Evolutionary conservation across 306 rosid genomes (phyloP).

Genomic region (Senna siamea): DNA sequence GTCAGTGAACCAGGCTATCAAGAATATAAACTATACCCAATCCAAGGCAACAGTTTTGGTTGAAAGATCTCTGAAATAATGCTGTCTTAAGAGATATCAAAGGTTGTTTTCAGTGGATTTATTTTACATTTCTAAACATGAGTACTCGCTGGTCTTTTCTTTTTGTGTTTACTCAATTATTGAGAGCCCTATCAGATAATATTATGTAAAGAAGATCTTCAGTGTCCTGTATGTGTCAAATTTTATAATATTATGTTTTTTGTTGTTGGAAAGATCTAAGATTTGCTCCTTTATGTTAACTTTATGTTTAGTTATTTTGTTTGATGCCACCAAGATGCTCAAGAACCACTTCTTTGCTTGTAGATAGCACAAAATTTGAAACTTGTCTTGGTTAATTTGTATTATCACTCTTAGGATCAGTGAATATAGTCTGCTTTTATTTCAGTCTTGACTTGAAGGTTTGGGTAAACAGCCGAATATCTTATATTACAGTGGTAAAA

Average conservation of each 20-base stretch:
- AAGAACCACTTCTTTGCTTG: background rate
- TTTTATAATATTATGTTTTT: background rate
- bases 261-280: background rate
- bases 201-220: background rate
- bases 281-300: background rate
- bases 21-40: slow-evolving; percentile 28
- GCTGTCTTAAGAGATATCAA: slow-evolving; percentile 17
- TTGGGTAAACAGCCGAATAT: slow-evolving; percentile 17
- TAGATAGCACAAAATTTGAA: too few relatives aligned
- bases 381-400: too few relatives aligned
- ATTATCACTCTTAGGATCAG: background rate
- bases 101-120: slow-evolving; percentile 35
- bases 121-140: slow-evolving; percentile 22
- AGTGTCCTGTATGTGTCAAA: slow-evolving; percentile 4
- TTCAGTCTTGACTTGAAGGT: slow-evolving; percentile 5
- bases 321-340: too few relatives aligned
- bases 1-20: slow-evolving; percentile 41
- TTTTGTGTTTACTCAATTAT: slow-evolving; percentile 21
- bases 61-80: slow-evolving; percentile 31
- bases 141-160: too few relatives aligned
- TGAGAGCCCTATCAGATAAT: slow-evolving; percentile 9
- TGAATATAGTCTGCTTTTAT: background rate
- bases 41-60: slow-evolving; percentile 33
- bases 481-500: slow-evolving; percentile 37
- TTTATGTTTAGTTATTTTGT: too few relatives aligned